Evolutionary conservation across 495 filamentous ascomycete species (phyloP).

Genomic region (Aspergillus baeticus): DNA sequence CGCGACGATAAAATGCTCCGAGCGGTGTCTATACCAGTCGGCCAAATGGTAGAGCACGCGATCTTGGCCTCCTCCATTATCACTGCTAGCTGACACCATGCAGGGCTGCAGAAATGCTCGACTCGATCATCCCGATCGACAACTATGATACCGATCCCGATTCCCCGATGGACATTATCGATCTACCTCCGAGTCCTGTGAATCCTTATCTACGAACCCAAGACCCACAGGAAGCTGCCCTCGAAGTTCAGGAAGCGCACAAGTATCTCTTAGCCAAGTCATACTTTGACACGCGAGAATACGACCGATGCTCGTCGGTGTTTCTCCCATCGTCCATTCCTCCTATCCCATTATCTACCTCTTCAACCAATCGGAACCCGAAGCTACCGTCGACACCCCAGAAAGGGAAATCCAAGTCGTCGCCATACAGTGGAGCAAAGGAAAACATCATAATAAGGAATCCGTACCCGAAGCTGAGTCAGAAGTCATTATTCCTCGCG

Average conservation of each 20-base stretch:
- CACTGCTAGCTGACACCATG: background rate
- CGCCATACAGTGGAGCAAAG: constrained; percentile 30
- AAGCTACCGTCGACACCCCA: constrained; percentile 36
- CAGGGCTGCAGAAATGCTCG: constrained; percentile 94
- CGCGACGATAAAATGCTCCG: constrained; percentile 85
- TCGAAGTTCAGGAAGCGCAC: constrained; percentile 78
- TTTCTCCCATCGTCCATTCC: constrained; percentile 78
- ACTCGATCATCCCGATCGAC: constrained; percentile 61
- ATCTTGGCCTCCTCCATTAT: background rate
- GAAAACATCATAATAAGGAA: constrained; percentile 26
- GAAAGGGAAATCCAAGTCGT: constrained; percentile 57
- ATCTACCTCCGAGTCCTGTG: constrained; percentile 19
- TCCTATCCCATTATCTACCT: constrained; percentile 53
- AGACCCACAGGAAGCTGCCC: constrained; percentile 65
- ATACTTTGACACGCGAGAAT: constrained; percentile 94
- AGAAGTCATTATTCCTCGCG: constrained; percentile 88
- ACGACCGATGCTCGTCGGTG: constrained; percentile 87
- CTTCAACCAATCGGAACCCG: constrained; percentile 43
- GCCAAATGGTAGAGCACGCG: constrained; percentile 77
- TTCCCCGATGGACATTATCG: constrained; percentile 54
- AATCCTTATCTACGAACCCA: constrained; percentile 50
- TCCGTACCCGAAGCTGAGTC: constrained; percentile 63
- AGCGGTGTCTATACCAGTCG: constrained; percentile 92
- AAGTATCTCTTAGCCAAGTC: constrained; percentile 91
- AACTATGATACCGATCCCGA: constrained; percentile 58